Conservation (phyloP, 1,284 basidiomycete species). For the Ganoderma lucidum region DNA sequence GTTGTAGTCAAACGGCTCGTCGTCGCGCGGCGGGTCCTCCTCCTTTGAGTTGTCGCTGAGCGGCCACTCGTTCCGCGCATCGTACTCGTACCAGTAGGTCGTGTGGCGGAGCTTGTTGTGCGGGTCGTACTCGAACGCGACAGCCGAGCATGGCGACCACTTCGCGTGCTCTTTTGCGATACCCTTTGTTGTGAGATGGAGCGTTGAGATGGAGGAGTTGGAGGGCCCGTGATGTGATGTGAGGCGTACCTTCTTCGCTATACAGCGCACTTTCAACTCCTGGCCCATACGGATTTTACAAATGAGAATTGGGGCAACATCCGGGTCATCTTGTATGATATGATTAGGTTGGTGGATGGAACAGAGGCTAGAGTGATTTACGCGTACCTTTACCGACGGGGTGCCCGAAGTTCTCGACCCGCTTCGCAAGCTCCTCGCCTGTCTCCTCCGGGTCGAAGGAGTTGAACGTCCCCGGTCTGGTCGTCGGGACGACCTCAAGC, state of each 20-base stretch:
- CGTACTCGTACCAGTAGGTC: conserved; percentile 93
- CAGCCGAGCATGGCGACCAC: conserved; percentile 96
- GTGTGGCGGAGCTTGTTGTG: conserved; percentile 98
- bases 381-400: conserved; percentile 85
- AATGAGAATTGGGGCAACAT: conserved; percentile 78
- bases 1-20: conserved; percentile 86
- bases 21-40: conserved; percentile 82
- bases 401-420: conserved; percentile 81
- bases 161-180: conserved; percentile 99
- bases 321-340: conserved; percentile 60
- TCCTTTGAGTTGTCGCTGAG: conserved; percentile 82
- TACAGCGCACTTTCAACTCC: conserved; percentile 87
- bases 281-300: conserved; percentile 96
- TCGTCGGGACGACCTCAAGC: conserved; percentile 63
- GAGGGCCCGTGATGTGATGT: not conserved
- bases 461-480: conserved; percentile 19
- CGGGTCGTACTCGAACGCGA: conserved; percentile 98
- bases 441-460: conserved; percentile 52
- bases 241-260: conserved; percentile 88
- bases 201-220: conserved; percentile 2
- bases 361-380: not conserved
- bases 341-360: not conserved
- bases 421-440: conserved; percentile 77
- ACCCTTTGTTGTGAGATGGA: conserved; percentile 60
- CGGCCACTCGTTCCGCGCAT: conserved; percentile 85